Evolutionary conservation across 257 asterid genomes (phyloP), one percentile per base, ranked within the genome.

Genomic region (Lantana camara): DNA sequence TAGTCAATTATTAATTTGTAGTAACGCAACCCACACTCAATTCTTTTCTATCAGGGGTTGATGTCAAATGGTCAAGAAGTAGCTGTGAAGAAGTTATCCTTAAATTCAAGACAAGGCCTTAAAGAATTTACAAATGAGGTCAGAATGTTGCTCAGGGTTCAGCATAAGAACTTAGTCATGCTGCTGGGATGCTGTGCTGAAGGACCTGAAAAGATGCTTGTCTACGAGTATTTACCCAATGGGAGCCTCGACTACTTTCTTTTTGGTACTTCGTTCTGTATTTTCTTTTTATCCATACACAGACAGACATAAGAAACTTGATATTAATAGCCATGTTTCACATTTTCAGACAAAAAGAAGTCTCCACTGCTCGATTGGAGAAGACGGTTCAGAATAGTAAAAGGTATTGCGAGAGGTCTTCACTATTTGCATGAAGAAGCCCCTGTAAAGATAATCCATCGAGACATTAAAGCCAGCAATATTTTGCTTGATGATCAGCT

Each of bases 401-500:
- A 57, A 34, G 96, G 97, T 57, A 52, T 88, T 19, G 90, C 86
- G 44, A 73, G 95, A 74, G 97, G 96, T 52, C 96, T 91, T 77
- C 83, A 80, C 46, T 91, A 85, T 80, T 72, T 91, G 73, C 97
- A 91, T 21, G 97, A 88, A 79, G 97, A 84, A 68, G 93, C 96
- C 57, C 96, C 96, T 7, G 95, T 79, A 69, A 79, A 91, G 77
- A 91, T 86, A 61, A 82, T 91, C 54, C 97, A 88, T 20, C 76
- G 97, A 65, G 96, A 91, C 71, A 91, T 91, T 60, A 91, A 91
- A 79, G 93, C 94, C 71, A 79, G 97, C 80, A 91, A 91, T 73
- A 88, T 91, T 70, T 79, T 91, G 64, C 87, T 91, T 35, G 96
- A 91, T 60, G 86, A 85, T 61, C 73, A 76, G 30, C 78, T 91